A percentile compares a stretch with the other conserved stretches of the same genome.
These are phyloP conservation scores for Colletotrichum tanaceti DNA, from an alignment of 2,329 filamentous ascomycete species.

Conservation along the genomic window DNA sequence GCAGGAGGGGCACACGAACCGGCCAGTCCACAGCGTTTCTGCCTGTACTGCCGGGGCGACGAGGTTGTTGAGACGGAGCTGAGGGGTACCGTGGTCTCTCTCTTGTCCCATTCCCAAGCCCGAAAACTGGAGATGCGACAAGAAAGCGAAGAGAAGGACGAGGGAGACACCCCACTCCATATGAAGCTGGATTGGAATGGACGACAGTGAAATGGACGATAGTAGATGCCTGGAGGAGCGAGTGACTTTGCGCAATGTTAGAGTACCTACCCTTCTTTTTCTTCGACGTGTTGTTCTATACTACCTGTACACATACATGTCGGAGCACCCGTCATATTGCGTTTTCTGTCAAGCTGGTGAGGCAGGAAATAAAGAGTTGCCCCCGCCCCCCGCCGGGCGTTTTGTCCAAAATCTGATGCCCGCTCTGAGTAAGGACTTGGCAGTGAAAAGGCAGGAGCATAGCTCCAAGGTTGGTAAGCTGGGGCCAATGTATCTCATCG, in stretches of 20 bases:
- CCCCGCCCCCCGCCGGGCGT: conserved; percentile 7
- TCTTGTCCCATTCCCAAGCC: conserved; percentile 19
- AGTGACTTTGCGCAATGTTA: conserved; percentile 24
- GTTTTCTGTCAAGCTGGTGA: not conserved
- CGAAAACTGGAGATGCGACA: conserved; percentile 34
- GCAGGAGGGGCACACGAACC: conserved; percentile 27
- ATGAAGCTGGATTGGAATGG: conserved; percentile 31
- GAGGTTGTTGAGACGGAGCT: conserved; percentile 36
- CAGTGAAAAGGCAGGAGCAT: not conserved
- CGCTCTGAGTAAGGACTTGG: not conserved
- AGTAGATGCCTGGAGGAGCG: not conserved
- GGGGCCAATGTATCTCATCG: not conserved
- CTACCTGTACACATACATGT: too few relatives aligned
- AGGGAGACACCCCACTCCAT: conserved; percentile 36
- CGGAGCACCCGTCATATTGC: not conserved
- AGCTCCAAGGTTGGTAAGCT: conserved; percentile 7
- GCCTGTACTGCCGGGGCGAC: conserved; percentile 6
- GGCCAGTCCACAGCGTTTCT: conserved; percentile 31
- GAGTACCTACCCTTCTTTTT: conserved; percentile 4
- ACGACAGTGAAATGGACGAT: too few relatives aligned
- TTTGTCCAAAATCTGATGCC: conserved; percentile 9
- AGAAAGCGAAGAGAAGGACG: not conserved
- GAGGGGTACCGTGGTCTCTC: conserved; percentile 15
- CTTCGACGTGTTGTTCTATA: too few relatives aligned
- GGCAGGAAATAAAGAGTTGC: not conserved